Evolutionary conservation across 2,329 filamentous ascomycete genomes (phyloP).

Genomic region (Phaeosphaeriaceae sp.): DNA sequence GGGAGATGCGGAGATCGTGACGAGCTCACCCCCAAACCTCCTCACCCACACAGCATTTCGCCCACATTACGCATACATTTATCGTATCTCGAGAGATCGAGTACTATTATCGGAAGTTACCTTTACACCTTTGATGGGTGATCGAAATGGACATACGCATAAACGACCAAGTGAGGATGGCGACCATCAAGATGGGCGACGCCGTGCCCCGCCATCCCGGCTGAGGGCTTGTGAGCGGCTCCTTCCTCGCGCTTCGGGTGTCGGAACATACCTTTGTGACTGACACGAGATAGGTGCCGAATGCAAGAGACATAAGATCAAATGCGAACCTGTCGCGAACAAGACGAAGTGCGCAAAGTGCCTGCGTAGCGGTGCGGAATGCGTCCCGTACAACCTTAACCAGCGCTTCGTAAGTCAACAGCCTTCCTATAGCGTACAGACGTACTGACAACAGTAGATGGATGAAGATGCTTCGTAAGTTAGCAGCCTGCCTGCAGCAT

Average conservation of each 20-base stretch:
- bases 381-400: constrained; percentile 69
- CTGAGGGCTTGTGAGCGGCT: constrained; percentile 36
- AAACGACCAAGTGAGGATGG: constrained; percentile 41
- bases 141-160: constrained; percentile 64
- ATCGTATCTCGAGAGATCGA: background rate
- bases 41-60: background rate
- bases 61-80: background rate
- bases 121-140: constrained; percentile 7
- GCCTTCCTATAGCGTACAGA: too few species aligned
- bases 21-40: background rate
- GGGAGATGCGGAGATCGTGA: constrained; percentile 8
- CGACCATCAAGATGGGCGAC: constrained; percentile 36
- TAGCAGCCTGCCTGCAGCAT: background rate
- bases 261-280: constrained; percentile 4
- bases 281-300: constrained; percentile 33
- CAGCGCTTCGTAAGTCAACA: constrained; percentile 26
- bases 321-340: constrained; percentile 42
- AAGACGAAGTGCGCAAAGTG: constrained; percentile 45
- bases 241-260: background rate
- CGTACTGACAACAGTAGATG: constrained; percentile 5
- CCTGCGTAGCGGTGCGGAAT: constrained; percentile 71
- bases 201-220: constrained; percentile 30
- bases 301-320: constrained; percentile 47
- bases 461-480: constrained; percentile 44
- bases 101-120: background rate